phyloP scores from a whole-genome alignment of 768 basidiomycete species.

The Hydnum rufescens region DNA sequence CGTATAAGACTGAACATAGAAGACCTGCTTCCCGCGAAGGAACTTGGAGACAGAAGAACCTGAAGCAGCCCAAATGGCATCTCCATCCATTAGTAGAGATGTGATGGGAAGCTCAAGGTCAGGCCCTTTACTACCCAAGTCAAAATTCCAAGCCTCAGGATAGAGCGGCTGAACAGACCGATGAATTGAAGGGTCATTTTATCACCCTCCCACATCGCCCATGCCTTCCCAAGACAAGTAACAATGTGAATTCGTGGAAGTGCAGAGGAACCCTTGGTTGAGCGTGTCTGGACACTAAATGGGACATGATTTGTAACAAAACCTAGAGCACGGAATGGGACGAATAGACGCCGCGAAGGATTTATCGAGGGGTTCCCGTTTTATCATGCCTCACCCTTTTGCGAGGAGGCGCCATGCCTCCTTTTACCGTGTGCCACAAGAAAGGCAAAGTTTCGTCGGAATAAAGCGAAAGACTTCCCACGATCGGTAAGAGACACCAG shows the following conservation, averaged over 20 bases:
- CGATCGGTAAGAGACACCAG: too few relatives aligned
- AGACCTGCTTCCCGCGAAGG: too few relatives aligned
- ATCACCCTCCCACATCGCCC: conserved; percentile 93
- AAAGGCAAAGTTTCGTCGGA: too few relatives aligned
- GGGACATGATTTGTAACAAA: conserved; percentile 82
- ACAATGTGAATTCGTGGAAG: conserved; percentile 69
- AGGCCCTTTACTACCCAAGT: conserved; percentile 46
- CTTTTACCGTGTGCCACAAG: too few relatives aligned
- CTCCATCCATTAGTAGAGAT: conserved; percentile 61
- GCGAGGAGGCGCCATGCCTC: too few relatives aligned
- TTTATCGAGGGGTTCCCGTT: too few relatives aligned
- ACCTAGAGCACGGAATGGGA: conserved; percentile 90
- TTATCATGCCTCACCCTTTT: too few relatives aligned
- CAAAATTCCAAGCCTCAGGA: not conserved
- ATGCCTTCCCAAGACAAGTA: conserved; percentile 72
- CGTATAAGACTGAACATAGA: too few relatives aligned
- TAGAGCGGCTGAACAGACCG: conserved; percentile 35
- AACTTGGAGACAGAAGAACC: conserved; percentile 57
- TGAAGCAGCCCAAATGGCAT: conserved; percentile 66
- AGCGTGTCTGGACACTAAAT: conserved; percentile 69
- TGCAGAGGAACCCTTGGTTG: conserved; percentile 66
- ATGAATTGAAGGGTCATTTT: conserved; percentile 87
- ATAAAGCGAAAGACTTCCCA: too few relatives aligned
- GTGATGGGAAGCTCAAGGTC: conserved; percentile 55
- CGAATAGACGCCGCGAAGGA: conserved; percentile 41